A percentile compares a stretch with the other conserved stretches of the same genome.
Evolutionary conservation across 306 rosid genomes (phyloP).

Genomic region (Rosa multiflora): DNA sequence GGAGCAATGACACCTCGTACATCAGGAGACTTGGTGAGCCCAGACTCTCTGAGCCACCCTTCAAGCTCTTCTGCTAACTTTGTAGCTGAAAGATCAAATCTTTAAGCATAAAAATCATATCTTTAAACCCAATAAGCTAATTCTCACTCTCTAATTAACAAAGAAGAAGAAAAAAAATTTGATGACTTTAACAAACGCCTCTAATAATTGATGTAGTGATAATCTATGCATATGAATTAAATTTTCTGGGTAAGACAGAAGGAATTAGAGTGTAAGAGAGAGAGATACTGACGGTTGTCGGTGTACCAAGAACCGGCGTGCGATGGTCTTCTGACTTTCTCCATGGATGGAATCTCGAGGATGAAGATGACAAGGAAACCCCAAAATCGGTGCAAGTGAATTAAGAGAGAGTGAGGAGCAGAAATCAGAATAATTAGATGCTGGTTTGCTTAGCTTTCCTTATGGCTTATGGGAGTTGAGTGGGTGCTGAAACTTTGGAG

Average conservation of each 20-base stretch:
- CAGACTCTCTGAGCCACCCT: slow-evolving; percentile 68
- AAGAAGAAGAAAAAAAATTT: background rate
- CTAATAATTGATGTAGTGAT: background rate
- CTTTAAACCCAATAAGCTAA: background rate
- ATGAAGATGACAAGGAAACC: slow-evolving; percentile 12
- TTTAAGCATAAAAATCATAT: slow-evolving; percentile 8
- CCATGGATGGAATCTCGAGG: slow-evolving; percentile 42
- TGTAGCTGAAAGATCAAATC: slow-evolving; percentile 43
- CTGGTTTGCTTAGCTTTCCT: background rate
- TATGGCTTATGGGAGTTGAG: background rate
- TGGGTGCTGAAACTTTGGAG: background rate
- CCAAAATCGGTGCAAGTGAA: slow-evolving; percentile 3
- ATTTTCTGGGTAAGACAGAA: background rate
- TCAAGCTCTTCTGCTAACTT: slow-evolving; percentile 67
- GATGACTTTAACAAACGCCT: background rate
- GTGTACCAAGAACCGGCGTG: slow-evolving; percentile 97
- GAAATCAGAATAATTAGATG: background rate
- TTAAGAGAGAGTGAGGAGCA: background rate
- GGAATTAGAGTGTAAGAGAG: slow-evolving; percentile 1
- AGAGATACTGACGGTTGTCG: slow-evolving; percentile 66
- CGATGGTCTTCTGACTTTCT: slow-evolving; percentile 57
- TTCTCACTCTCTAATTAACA: background rate
- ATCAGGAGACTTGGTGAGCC: slow-evolving; percentile 63
- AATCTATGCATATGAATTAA: background rate
- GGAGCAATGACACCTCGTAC: slow-evolving; percentile 94